Evolutionary conservation across 352 stramenopile species (phyloP).

Genomic region (Phytopythium delawarense): DNA sequence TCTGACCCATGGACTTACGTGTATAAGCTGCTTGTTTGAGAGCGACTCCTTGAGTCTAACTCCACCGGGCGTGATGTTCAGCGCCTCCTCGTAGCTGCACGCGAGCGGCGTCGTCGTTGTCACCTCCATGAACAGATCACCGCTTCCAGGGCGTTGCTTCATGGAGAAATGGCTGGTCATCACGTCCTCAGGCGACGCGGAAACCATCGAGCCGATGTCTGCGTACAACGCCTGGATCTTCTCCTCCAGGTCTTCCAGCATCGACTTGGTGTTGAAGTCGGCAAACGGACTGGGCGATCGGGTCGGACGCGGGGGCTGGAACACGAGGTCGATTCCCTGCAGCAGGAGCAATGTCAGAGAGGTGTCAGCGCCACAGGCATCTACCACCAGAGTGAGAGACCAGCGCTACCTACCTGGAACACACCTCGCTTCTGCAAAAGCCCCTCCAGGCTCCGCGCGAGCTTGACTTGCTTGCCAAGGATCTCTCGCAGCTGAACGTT

Average conservation of each 20-base stretch:
- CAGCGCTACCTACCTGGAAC: background rate
- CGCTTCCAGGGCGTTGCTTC: background rate
- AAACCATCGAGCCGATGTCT: background rate
- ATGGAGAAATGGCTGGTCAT: background rate
- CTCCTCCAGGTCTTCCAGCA: background rate
- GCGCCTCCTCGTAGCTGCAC: conserved; percentile 3
- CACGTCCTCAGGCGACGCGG: background rate
- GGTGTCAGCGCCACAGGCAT: background rate
- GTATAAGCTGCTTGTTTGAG: background rate
- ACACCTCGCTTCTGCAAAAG: conserved; percentile 1
- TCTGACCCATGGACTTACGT: background rate
- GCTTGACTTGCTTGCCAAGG: conserved; percentile 2
- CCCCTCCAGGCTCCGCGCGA: conserved; percentile 1
- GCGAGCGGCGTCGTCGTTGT: conserved; percentile 2
- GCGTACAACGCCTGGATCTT: background rate
- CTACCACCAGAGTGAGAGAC: background rate
- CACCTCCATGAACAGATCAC: background rate
- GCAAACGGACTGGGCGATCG: background rate
- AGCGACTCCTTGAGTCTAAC: conserved; percentile 1
- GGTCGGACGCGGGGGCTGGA: background rate
- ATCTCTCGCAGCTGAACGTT: conserved; percentile 5
- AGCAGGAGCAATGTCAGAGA: background rate
- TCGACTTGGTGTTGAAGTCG: background rate
- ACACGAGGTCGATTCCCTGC: conserved; percentile 5
- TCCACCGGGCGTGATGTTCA: background rate